phyloP scores from a whole-genome alignment of 2,329 filamentous ascomycete genomes.

The Aspergillus persii region DNA sequence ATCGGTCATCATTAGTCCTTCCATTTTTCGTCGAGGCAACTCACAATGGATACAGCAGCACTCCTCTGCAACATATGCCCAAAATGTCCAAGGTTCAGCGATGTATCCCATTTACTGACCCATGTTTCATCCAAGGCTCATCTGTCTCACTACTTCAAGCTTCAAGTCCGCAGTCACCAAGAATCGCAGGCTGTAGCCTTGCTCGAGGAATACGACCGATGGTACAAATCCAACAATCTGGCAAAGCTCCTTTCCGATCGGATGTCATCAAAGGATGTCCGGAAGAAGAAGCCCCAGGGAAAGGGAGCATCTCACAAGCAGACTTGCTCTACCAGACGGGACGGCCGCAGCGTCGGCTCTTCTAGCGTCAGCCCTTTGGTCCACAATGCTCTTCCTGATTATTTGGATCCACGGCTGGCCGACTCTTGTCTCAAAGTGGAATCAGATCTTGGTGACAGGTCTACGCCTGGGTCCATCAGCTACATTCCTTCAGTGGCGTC shows the following conservation, averaged over 20 bases:
- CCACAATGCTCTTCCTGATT: slow-evolving; percentile 16
- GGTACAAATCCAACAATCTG: slow-evolving; percentile 72
- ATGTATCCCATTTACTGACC: slow-evolving; percentile 86
- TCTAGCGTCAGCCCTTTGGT: background rate
- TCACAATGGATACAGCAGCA: slow-evolving; percentile 54
- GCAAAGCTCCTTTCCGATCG: slow-evolving; percentile 73
- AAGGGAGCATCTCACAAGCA: slow-evolving; percentile 8
- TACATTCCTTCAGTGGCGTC: slow-evolving; percentile 6
- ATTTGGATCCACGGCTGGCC: slow-evolving; percentile 30
- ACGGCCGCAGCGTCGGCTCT: slow-evolving; percentile 1
- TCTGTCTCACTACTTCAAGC: slow-evolving; percentile 76
- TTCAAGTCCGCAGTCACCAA: slow-evolving; percentile 68
- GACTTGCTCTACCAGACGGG: slow-evolving; percentile 5
- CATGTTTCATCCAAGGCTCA: slow-evolving; percentile 94
- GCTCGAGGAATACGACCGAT: slow-evolving; percentile 69
- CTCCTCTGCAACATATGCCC: slow-evolving; percentile 82
- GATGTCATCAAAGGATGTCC: slow-evolving; percentile 72
- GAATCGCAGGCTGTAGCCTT: slow-evolving; percentile 63
- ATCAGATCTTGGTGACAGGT: background rate
- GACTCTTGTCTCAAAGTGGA: slow-evolving; percentile 11
- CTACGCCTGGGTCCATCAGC: slow-evolving; percentile 2
- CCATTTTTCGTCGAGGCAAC: slow-evolving; percentile 17
- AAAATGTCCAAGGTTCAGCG: slow-evolving; percentile 76
- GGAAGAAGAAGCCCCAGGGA: slow-evolving; percentile 46
- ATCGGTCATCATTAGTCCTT: slow-evolving; percentile 6